Conservation (phyloP, 1,284 basidiomycete species). For the Testicularia cyperi region DNA sequence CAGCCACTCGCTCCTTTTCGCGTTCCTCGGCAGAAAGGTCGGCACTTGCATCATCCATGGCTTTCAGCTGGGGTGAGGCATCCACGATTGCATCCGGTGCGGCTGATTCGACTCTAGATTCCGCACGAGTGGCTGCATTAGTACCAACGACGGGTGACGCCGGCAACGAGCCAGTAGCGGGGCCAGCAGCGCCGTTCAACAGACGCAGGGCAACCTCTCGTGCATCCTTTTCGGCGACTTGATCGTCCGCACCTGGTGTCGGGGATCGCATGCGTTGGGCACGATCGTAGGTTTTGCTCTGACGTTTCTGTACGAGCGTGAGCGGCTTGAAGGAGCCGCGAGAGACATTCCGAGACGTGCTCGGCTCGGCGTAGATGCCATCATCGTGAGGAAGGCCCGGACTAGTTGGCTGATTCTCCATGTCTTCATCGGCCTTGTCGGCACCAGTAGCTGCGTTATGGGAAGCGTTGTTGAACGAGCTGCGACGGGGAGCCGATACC, state of each 20-base stretch:
- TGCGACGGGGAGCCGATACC: slow-evolving; percentile 11
- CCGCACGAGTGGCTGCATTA: no score
- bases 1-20: slow-evolving; percentile 26
- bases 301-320: slow-evolving; percentile 25
- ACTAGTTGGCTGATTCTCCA: no score
- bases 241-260: slow-evolving; percentile 23
- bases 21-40: slow-evolving; percentile 28
- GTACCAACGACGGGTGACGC: no score
- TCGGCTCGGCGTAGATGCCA: no score
- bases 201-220: slow-evolving; percentile 25
- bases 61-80: no score
- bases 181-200: slow-evolving; percentile 26
- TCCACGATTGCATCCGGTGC: no score
- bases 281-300: slow-evolving; percentile 4
- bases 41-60: no score
- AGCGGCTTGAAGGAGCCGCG: slow-evolving; percentile 21
- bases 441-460: no score
- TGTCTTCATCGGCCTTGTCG: no score
- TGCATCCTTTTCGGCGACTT: slow-evolving; percentile 29
- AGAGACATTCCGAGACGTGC: slow-evolving; percentile 8
- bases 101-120: no score
- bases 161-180: no score
- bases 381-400: no score
- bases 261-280: slow-evolving; percentile 17
- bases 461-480: slow-evolving; percentile 4